Evolutionary conservation across 257 asterid species (phyloP).

Genomic region (Haberlea rhodopensis): DNA sequence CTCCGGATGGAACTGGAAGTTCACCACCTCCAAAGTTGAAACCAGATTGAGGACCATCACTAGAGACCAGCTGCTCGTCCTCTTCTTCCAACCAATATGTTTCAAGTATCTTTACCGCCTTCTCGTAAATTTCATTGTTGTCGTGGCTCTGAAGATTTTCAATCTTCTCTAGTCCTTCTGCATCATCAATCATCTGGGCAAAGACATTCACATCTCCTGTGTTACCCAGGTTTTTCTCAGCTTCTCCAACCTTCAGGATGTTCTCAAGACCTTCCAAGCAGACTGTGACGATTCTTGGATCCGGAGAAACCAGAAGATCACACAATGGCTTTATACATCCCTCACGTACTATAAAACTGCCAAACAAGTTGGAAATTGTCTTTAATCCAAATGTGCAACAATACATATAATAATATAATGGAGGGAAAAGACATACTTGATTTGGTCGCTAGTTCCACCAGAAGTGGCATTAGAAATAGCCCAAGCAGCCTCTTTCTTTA

Average conservation of each 20-base stretch:
- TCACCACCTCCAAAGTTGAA: constrained; percentile 64
- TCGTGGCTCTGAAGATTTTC: constrained; percentile 51
- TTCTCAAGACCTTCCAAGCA: constrained; percentile 51
- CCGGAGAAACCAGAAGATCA: constrained; percentile 48
- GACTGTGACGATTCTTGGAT: constrained; percentile 43
- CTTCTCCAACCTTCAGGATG: constrained; percentile 54
- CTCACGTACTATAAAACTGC: constrained; percentile 45
- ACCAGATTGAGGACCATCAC: constrained; percentile 45
- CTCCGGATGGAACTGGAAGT: constrained; percentile 60
- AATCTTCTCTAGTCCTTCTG: constrained; percentile 48
- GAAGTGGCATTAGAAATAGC: constrained; percentile 48
- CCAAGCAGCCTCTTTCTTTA: constrained; percentile 59
- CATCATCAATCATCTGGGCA: constrained; percentile 49
- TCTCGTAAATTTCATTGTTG: constrained; percentile 45
- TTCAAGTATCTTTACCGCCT: constrained; percentile 50
- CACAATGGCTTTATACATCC: constrained; percentile 52
- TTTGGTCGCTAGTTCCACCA: constrained; percentile 50
- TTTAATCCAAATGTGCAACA: not conserved
- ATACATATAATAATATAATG: not conserved
- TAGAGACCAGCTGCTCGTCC: constrained; percentile 38
- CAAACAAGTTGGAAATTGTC: constrained; percentile 3
- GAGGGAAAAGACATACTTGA: constrained; percentile 32
- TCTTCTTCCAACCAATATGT: constrained; percentile 54
- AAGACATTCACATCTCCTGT: constrained; percentile 42
- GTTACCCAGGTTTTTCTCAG: constrained; percentile 42